Base-by-base conservation (phyloP, 106 monocot genomes). In the Chionographis japonica region DNA sequence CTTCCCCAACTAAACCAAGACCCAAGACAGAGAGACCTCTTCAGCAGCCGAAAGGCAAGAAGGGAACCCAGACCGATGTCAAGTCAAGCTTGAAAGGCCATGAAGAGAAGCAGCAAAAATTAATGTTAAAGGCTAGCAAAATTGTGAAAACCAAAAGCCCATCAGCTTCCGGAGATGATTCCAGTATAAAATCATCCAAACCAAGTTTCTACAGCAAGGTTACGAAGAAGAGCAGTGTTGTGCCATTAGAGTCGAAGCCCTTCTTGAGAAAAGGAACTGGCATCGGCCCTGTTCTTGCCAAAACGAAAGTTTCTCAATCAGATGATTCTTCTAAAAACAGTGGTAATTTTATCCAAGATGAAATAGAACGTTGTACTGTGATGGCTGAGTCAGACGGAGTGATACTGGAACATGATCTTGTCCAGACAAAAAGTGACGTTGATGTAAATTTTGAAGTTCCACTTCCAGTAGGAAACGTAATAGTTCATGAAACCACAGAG, bases 221-320 rank as follows among this genome's bases (percentile, higher is more conserved):
- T 12, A 74, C 89, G 13, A 90, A 87, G 73, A 98, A 98, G 63
- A 87, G 89, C 63, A 98, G 71, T 66, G 83, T 92, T 39, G 92
- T 98, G n/a, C 97, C 97, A 20, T 35, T 92, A 63, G 97, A 98
- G 61, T 74, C 92, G 42, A 98, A 88, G 62, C 78, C 97, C 12
- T 87, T 71, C 66, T 75, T 79, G 51, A 86, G 59, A 61, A 90
- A 90, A 81, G 70, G 78, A 14, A 42, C 83, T 61, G 75, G 83
- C 37, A 77, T 53, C 74, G 62, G 55, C 58, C 65, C 82, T 60
- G 58, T 67, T 16, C 13, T 69, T 51, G 40, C 54, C 17, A 87
- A 87, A 52, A 54, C 71, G 57, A 87, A 74, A 61, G 52, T 57
- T 63, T 38, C 63, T 62, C 79, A 73, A 53, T 56, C 72, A 50